A percentile compares a stretch with the other conserved stretches of the same genome.
These are phyloP conservation scores for Pezicula carpinea DNA, from an alignment of 2,329 filamentous ascomycete species.

Conservation along the genomic window DNA sequence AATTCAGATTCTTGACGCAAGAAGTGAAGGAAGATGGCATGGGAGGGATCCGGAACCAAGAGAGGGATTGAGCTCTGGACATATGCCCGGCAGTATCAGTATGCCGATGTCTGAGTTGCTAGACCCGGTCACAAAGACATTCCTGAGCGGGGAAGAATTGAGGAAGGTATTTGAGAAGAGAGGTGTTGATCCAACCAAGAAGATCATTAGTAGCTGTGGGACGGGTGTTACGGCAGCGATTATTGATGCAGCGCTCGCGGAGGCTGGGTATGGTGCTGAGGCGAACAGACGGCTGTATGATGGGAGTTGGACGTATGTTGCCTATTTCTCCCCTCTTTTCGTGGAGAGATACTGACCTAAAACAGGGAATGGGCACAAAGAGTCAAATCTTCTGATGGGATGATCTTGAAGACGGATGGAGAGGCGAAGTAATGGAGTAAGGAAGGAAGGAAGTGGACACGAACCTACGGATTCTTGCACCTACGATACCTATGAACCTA, in stretches of 20 bases:
- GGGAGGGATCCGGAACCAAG: conserved; percentile 84
- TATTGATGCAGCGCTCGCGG: conserved; percentile 78
- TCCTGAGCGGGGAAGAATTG: conserved; percentile 68
- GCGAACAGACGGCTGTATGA: conserved; percentile 79
- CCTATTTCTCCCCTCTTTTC: neutral
- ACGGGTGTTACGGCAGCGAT: conserved; percentile 92
- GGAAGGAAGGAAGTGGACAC: no score
- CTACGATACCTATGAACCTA: no score
- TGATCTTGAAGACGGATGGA: conserved; percentile 49
- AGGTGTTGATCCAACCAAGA: conserved; percentile 71
- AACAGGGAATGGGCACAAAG: conserved; percentile 63
- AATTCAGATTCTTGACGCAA: conserved; percentile 84
- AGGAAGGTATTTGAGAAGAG: conserved; percentile 73
- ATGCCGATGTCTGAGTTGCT: conserved; percentile 77
- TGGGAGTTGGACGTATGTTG: conserved; percentile 91
- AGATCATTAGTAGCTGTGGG: conserved; percentile 84
- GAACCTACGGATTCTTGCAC: no score
- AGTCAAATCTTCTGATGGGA: conserved; percentile 54
- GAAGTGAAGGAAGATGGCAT: conserved; percentile 73
- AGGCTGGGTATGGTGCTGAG: conserved; percentile 67
- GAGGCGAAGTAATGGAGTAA: no score
- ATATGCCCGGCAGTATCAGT: conserved; percentile 84
- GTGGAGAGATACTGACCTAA: neutral
- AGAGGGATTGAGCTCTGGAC: conserved; percentile 79
- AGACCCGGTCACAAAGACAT: conserved; percentile 76